Evolutionary conservation across 345 rosid genomes (phyloP).

Genomic region (Eucalyptus tenuipes): DNA sequence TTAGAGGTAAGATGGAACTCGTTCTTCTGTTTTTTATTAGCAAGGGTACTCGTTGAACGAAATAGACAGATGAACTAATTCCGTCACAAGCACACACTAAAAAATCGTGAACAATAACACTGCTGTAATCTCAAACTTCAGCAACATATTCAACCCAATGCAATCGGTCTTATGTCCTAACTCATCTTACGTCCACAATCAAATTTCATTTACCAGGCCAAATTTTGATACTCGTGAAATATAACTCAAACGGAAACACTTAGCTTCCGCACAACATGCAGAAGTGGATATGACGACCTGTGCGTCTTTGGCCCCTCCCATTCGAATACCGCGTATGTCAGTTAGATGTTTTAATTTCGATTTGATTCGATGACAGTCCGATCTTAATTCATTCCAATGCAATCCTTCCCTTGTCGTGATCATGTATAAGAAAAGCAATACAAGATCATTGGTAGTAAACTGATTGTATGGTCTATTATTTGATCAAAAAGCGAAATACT

Average conservation of each 20-base stretch:
- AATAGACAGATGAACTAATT: not conserved
- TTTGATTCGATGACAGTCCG: not conserved
- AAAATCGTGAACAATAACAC: not conserved
- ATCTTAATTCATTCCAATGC: not conserved
- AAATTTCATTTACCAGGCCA: not conserved
- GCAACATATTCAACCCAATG: not conserved
- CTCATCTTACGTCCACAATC: not conserved
- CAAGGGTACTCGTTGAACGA: not conserved
- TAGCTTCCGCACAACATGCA: not conserved
- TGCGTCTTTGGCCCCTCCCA: not conserved
- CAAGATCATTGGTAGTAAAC: not conserved
- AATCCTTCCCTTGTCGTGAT: not conserved
- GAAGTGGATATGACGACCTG: not conserved
- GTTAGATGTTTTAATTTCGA: not conserved
- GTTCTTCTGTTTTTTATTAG: not conserved
- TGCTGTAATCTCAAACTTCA: not conserved
- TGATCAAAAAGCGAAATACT: not conserved
- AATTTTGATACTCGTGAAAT: not conserved
- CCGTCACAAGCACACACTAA: accelerated
- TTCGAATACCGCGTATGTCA: not conserved
- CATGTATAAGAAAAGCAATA: not conserved
- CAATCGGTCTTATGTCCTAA: not conserved
- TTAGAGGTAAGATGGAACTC: not conserved
- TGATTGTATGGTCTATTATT: not conserved
- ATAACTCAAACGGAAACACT: not conserved